These are phyloP conservation scores for Podila verticillata DNA, from an alignment of 192 early-diverging fungal species.

Conservation along the genomic window DNA sequence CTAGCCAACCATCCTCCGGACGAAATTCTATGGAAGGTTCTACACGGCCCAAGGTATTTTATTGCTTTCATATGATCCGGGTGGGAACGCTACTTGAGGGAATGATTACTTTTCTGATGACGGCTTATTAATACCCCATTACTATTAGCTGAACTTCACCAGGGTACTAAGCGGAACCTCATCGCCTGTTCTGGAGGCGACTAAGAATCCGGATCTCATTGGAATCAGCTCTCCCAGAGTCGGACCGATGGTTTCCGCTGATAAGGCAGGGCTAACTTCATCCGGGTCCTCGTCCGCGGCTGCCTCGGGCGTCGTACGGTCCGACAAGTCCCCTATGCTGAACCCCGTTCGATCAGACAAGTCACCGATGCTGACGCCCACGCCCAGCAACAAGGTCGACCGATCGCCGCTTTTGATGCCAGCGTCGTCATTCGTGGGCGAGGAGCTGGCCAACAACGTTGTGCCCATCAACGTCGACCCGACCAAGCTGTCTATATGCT, in stretches of 20 bases:
- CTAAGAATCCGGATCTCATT: conserved; percentile 18
- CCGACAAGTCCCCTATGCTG: conserved; percentile 10
- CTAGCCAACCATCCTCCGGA: conserved; percentile 38
- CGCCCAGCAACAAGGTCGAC: neutral
- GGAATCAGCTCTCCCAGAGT: conserved; percentile 20
- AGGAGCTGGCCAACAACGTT: conserved; percentile 3
- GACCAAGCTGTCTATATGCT: neutral
- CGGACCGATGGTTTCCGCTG: conserved; percentile 1
- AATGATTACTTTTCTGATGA: no score
- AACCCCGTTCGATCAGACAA: conserved; percentile 16
- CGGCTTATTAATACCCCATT: no score
- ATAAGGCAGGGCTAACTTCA: neutral
- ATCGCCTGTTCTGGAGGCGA: conserved; percentile 23
- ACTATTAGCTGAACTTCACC: neutral
- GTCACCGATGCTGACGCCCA: conserved; percentile 24
- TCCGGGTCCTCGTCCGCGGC: neutral
- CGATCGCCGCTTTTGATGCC: conserved; percentile 13
- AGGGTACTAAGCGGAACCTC: conserved; percentile 24
- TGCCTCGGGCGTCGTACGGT: neutral
- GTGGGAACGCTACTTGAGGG: no score
- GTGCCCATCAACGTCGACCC: neutral
- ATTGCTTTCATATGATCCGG: no score
- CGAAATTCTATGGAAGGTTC: conserved; percentile 34
- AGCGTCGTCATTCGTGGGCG: neutral
- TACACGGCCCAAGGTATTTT: conserved; percentile 26